A percentile compares a stretch with the other conserved stretches of the same genome.
These are phyloP conservation scores for Hypoxylon sp. DNA, from an alignment of 2,329 filamentous ascomycete genomes.

Conservation along the genomic window DNA sequence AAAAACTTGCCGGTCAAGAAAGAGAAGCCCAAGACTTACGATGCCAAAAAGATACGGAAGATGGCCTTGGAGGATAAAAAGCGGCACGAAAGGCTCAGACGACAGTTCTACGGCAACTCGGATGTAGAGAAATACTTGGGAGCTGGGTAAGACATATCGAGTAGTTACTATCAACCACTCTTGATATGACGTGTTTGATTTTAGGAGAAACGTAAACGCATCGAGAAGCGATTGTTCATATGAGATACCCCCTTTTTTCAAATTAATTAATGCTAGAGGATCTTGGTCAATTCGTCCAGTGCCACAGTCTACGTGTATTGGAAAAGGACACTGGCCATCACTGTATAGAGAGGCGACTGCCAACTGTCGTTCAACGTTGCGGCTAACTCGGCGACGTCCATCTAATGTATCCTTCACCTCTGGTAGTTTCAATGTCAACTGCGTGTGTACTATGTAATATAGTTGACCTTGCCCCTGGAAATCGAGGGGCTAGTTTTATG, in stretches of 20 bases:
- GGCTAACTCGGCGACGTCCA: background rate
- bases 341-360: background rate
- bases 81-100: conserved; percentile 73
- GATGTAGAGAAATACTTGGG: conserved; percentile 83
- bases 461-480: background rate
- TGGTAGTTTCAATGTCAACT: too few relatives aligned
- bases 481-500: conserved; percentile 2
- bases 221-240: conserved; percentile 15
- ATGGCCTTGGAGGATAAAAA: conserved; percentile 73
- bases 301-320: background rate
- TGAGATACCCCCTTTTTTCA: conserved; percentile 41
- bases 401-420: too few relatives aligned
- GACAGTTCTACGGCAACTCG: conserved; percentile 81
- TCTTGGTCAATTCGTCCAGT: background rate
- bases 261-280: background rate
- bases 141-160: conserved; percentile 40
- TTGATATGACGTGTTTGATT: conserved; percentile 17
- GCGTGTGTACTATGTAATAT: background rate
- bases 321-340: background rate
- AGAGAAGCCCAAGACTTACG: conserved; percentile 66
- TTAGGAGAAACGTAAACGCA: conserved; percentile 11
- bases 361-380: background rate
- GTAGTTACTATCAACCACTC: conserved; percentile 5
- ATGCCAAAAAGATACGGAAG: conserved; percentile 78
- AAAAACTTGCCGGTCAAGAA: conserved; percentile 60